Base-by-base conservation (phyloP, 2,329 filamentous ascomycete genomes). In the Torrubiella hemipterigena region DNA sequence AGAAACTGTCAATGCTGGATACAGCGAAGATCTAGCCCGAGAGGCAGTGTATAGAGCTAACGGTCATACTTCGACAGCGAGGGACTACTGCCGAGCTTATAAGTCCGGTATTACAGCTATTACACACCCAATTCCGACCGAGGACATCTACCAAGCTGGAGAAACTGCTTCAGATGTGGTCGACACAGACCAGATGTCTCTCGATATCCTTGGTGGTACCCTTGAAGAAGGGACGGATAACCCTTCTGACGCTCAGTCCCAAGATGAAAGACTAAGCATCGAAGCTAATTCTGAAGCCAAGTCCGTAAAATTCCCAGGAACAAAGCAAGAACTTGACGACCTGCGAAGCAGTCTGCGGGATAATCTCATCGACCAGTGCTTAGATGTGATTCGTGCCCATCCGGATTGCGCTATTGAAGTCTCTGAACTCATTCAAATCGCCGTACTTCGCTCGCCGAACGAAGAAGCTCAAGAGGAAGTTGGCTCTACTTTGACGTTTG, bases 341-440 rank as follows among this genome's bases (percentile, higher is more conserved):
- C 72, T 83, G 51, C 77, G 91, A 27, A 65, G 69, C 5, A 69
- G 66, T n/a, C 63, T 96, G 24, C 74, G 84, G 23, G 66, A 73
- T 14, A 78, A 83, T 34, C 58, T 96, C 33, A 87, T 96, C 36
- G 87, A 95, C 44, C 81, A 85, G 35, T 93, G 83, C 41, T 64
- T 98, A 15, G 87, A 95, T 46, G 77, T 96, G 20, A 77, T 98
- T 32, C 81, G 89, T 50, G 78, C 80, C 22, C 87, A 96, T 44
- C 79, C 87, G 11, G 77, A 83, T 42, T 77, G 89, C 9, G 93
- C 91, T 0, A 91, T 95, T 44, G 89, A 96, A 48, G 66, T 98
- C 28, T 75, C 86, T 0, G 87, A 95, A 45, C 65, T 98, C 14
- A 87, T 98, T 33, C 72, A 72, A 22, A 77, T 79, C 4, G 78